These are phyloP conservation scores for Aspergillus flavus DNA, from an alignment of 2,329 filamentous ascomycete species.

Conservation along the genomic window DNA sequence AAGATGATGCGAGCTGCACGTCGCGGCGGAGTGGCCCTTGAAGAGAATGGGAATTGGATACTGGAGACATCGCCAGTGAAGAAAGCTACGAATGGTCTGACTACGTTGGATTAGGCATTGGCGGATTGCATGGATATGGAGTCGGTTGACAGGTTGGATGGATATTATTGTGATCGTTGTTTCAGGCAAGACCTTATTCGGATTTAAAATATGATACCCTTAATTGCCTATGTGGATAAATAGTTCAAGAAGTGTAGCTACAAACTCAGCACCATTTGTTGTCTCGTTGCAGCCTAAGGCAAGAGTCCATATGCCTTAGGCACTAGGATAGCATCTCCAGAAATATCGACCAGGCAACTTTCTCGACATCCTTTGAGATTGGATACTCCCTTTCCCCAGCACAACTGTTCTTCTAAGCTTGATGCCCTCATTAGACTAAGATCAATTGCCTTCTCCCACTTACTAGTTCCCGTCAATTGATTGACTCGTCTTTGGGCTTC, in stretches of 20 bases:
- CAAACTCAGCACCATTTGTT: not conserved
- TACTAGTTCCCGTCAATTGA: not conserved
- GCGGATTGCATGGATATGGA: conserved; percentile 6
- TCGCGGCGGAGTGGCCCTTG: conserved; percentile 45
- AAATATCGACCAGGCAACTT: not conserved
- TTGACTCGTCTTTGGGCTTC: conserved; percentile 26
- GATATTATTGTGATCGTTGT: not conserved
- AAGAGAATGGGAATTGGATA: conserved; percentile 44
- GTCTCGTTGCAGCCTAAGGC: not conserved
- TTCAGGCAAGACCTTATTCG: not conserved
- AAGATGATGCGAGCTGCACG: conserved; percentile 41
- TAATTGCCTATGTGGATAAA: not conserved
- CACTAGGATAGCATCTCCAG: not conserved
- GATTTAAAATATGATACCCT: not conserved
- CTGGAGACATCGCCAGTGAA: conserved; percentile 38
- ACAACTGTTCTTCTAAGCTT: not conserved
- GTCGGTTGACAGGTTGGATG: not conserved
- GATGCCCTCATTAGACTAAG: not conserved
- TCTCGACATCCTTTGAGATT: not conserved
- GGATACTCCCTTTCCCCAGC: not conserved
- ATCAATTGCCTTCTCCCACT: not conserved
- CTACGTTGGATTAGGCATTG: conserved; percentile 1
- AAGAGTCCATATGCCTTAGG: conserved; percentile 7
- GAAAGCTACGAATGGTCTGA: conserved; percentile 31
- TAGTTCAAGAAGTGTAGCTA: not conserved